Base-by-base conservation (phyloP, 495 filamentous ascomycete species). In the Hyaloscypha finlandica region DNA sequence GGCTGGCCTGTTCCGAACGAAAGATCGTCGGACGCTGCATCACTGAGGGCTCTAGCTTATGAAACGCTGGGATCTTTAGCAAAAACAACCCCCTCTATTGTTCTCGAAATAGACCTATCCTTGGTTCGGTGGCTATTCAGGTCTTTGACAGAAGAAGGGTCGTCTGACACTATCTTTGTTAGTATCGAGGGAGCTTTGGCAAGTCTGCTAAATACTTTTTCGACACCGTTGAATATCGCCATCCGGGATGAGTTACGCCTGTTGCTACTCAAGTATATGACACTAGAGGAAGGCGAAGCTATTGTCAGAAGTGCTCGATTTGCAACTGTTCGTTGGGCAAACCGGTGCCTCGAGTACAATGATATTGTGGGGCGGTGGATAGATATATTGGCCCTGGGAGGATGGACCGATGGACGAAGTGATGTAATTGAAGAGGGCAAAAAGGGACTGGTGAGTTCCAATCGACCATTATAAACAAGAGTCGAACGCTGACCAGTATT, bases 381-480 rank as follows among this genome's bases (percentile, higher is more conserved):
- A 57, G 85, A 97, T 77, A 81, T 97, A 35, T 82, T 97, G 67
- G 93, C 93, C 51, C 76, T 96, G 52, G 85, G 89, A 42, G 82
- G 82, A 22, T 83, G 84, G 1, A 78, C 80, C 5, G 80, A 82
- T 39, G 88, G 92, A 71, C 84, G 90, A 57, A 89, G 89, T 51
- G 94, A 97, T 72, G 87, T 97, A 0, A 76, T 91, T 0, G 95
- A 98, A 74, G 94, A 99, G 77, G 95, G 92, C 3, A 90, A 86
- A 65, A 93, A 94, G 75, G 95, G 95, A 3, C 84, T 96, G 2
- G 89, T 74, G 66, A 72, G 70, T 59, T 4, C n/a, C 57, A 33
- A 22, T 19, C 22, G 16, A 25, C 25, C 20, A 29, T 59, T 8
- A 1, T n/a, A 30, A 11, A 35, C 25, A 14, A 6, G 45, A 12